Evolutionary conservation across 2,329 filamentous ascomycete species (phyloP).

Genomic region (Cladorrhinum sp.): DNA sequence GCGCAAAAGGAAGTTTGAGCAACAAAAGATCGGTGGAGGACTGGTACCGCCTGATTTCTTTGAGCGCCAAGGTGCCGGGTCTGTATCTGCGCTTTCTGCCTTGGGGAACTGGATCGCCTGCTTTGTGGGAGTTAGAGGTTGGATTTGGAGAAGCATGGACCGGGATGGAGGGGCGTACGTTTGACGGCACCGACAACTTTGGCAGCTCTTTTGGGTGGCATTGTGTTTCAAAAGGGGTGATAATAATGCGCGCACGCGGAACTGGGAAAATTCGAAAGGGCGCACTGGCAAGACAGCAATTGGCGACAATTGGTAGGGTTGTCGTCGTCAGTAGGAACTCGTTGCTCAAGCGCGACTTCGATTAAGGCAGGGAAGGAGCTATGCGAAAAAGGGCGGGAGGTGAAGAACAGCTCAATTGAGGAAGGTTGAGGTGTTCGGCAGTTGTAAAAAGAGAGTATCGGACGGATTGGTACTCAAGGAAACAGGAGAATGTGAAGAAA

Average conservation of each 20-base stretch:
- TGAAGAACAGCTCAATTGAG: neutral
- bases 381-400: neutral
- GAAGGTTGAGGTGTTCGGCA: neutral
- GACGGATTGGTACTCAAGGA: slow-evolving; percentile 1
- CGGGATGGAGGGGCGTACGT: slow-evolving; percentile 32
- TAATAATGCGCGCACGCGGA: neutral
- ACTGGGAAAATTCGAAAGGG: too few relatives aligned
- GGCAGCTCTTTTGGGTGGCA: slow-evolving; percentile 22
- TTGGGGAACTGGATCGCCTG: slow-evolving; percentile 69
- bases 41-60: slow-evolving; percentile 90
- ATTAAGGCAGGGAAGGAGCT: neutral
- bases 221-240: neutral
- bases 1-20: slow-evolving; percentile 74
- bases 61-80: slow-evolving; percentile 80
- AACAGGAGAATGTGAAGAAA: neutral
- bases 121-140: slow-evolving; percentile 43
- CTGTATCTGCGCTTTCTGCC: slow-evolving; percentile 63
- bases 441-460: neutral
- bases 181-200: slow-evolving; percentile 34
- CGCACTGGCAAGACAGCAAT: neutral
- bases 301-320: neutral
- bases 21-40: slow-evolving; percentile 84
- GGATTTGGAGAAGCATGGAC: neutral
- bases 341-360: neutral
- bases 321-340: neutral